Base-by-base conservation (phyloP, 768 basidiomycete genomes). In the Suillus plorans region DNA sequence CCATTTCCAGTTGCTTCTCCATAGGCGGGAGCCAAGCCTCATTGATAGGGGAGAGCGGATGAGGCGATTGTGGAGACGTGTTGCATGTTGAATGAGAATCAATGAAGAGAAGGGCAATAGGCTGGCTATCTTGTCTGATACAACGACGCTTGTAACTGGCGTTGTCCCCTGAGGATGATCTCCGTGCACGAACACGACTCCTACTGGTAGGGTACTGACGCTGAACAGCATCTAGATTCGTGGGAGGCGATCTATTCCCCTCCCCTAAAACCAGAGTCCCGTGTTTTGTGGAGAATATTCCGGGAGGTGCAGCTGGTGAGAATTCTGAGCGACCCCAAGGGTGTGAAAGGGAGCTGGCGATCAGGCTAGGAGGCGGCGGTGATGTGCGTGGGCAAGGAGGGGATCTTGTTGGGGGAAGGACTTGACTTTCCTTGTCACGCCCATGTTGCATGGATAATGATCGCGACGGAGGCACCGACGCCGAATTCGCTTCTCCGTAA, bases 1-100 rank as follows among this genome's bases (percentile, higher is more conserved):
- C 58, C 58, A 25, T 59, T 42, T 42, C 39, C 5, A 59, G 18
- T 39, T 59, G 57, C 39, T 59, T 41, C 10, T 59, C 57, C 57
- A 59, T 28, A 28, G 57, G 57, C 6, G 18, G 39, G 25, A 59
- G 57, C 57, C 57, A 28, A 59, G 9, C 39, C 16, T 28, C 57
- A 28, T 42, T 16, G 25, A 59, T 59, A 25, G 57, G 57, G 25
- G 57, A 59, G 25, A 59, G 57, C 57, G 25, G 28, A 10, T 59
- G 57, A 42, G 39, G 16, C 25, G 57, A 28, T 20, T 42, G 57
- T 5, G 5, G 39, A 20, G 39, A 42, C 5, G 39, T 41, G 25
- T 16, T 16, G 16, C 25, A 28, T 42, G 39, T 25, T 3, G 39
- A 20, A 59, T 4, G 39, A 59, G 25, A 41, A 59, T 59, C 57